Evolutionary conservation across 2,329 filamentous ascomycete species (phyloP), one percentile per base, ranked within the genome.

Genomic region (Parasarocladium wereldwijsianum): DNA sequence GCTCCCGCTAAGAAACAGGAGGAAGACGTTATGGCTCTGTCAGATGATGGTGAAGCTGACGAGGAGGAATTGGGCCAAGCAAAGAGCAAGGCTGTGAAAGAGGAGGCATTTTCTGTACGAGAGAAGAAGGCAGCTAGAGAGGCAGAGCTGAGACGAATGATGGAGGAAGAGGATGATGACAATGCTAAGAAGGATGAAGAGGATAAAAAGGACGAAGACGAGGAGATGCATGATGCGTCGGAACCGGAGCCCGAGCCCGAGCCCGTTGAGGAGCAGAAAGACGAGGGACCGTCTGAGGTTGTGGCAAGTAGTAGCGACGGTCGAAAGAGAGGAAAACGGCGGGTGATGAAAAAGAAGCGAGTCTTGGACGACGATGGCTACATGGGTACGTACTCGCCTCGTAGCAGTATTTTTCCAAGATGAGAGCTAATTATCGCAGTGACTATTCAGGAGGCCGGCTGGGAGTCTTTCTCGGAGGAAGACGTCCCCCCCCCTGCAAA

Each of bases 401-500:
- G 20, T 6, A 20, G 14, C 15, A 11, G 12, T 17, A 18, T 10
- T 9, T 11, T 17, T 24, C 9, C 16, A 17, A 26, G 12, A 7
- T 8, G 8, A 14, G 8, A 17, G 10, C 35, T 40, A 26, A 38
- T 27, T 10, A 10, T 29, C 9, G 11, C 42, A 90, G 86, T 93
- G 18, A 93, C 85, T 2, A 78, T 77, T 40, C 81, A 92, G 52
- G 84, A 93, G 46, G 57, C 69, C 0, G 77, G 66, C 1, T 94
- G 86, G 86, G 86, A 94, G 50, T 87, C 80, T 0, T 93, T 92
- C 57, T 93, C 84, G 0, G 86, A 94, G 49, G 85, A 93, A 38
- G 85, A 93, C 40, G 69, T 75, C 14, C 62, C 62, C 18, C 52
- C 57, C 7, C 43, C 55, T 1, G 41, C 47, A 35, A 71, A 71